Conservation (phyloP, 441 rosid genomes). For the Gossypium lobatum region DNA sequence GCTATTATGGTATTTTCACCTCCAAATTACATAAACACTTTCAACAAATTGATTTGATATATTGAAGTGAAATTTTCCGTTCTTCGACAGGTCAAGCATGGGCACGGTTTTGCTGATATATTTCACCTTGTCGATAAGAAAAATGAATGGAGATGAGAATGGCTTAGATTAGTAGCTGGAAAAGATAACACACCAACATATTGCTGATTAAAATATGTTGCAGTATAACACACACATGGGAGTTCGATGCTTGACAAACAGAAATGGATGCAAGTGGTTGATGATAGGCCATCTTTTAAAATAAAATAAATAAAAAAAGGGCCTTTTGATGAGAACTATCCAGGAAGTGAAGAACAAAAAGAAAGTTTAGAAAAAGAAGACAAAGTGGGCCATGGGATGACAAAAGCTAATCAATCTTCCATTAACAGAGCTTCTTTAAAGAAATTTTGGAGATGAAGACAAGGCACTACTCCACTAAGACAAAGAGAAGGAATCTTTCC, state of each 20-base stretch:
- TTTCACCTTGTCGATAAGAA: slow-evolving; percentile 67
- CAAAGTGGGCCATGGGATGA: neutral
- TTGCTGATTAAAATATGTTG: slow-evolving; percentile 10
- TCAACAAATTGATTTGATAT: neutral
- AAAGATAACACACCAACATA: neutral
- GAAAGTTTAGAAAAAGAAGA: neutral
- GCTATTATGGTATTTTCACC: neutral
- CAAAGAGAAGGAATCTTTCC: slow-evolving; percentile 30
- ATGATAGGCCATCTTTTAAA: neutral
- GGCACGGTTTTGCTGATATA: slow-evolving; percentile 84
- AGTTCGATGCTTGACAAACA: slow-evolving; percentile 1
- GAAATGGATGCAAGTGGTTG: slow-evolving; percentile 6
- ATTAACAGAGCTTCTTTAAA: neutral
- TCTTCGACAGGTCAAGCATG: slow-evolving; percentile 67
- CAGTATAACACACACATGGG: neutral
- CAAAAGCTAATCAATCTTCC: slow-evolving; percentile 19
- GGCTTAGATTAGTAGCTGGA: slow-evolving; percentile 15
- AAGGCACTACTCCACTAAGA: slow-evolving; percentile 19
- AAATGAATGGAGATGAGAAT: slow-evolving; percentile 23
- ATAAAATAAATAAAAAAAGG: neutral
- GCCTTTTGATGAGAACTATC: neutral
- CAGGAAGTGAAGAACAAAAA: neutral
- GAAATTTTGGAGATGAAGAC: slow-evolving; percentile 26
- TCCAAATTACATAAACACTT: neutral
- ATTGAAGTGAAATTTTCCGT: neutral